Percentiles rank a stretch among this genome's conserved stretches.
These are phyloP conservation scores for Podospora appendiculata DNA, from an alignment of 495 filamentous ascomycete species.

Conservation along the genomic window DNA sequence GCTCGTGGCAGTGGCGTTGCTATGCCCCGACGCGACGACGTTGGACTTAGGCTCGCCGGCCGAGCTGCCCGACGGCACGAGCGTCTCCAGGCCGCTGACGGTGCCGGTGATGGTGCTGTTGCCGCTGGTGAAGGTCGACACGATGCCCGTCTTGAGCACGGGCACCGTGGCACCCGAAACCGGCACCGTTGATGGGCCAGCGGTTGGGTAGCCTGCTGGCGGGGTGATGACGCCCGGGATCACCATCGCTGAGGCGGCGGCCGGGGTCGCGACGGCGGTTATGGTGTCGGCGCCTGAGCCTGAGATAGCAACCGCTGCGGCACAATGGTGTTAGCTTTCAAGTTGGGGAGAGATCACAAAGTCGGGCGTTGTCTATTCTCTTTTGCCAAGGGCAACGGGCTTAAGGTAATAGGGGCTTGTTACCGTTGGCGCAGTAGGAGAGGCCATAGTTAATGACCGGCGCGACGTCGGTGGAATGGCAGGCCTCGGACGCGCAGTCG, in stretches of 20 bases:
- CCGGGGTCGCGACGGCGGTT: neutral
- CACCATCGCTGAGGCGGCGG: neutral
- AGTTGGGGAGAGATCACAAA: too few species aligned
- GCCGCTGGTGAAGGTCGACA: neutral
- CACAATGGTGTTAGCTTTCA: too few species aligned
- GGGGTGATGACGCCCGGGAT: neutral
- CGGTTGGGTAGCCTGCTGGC: neutral
- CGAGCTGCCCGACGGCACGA: neutral
- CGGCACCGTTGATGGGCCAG: neutral
- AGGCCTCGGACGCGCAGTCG: slow-evolving; percentile 9
- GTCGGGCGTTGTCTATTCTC: too few species aligned
- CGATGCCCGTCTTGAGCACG: neutral
- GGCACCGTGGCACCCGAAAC: neutral
- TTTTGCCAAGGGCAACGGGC: too few species aligned
- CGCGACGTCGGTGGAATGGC: neutral
- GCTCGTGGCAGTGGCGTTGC: too few species aligned
- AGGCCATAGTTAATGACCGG: slow-evolving; percentile 1
- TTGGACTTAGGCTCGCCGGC: too few species aligned
- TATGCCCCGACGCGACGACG: too few species aligned
- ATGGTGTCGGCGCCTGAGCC: neutral
- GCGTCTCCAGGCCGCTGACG: neutral
- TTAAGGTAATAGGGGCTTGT: too few species aligned
- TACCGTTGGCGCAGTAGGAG: neutral
- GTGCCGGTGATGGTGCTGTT: neutral
- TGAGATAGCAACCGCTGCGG: too few species aligned